phyloP scores from a whole-genome alignment of 441 rosid species.

The Daphne laureola region DNA sequence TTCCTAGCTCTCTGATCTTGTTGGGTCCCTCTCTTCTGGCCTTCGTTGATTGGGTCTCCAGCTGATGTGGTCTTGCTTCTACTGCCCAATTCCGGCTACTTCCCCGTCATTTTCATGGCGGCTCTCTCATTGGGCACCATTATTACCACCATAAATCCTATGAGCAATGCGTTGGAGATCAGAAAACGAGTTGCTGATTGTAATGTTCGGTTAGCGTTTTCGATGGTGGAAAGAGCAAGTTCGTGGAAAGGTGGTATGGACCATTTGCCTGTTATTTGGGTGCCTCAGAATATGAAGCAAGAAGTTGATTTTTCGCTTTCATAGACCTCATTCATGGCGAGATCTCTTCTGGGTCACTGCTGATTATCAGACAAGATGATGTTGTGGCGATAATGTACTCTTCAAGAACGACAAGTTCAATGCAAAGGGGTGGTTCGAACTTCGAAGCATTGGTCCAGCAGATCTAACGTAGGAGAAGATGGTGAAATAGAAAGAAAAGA shows the following conservation, averaged over 20 bases:
- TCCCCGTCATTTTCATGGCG: slow-evolving; percentile 56
- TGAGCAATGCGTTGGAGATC: slow-evolving; percentile 41
- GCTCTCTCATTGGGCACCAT: slow-evolving; percentile 52
- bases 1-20: slow-evolving; percentile 32
- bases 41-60: slow-evolving; percentile 43
- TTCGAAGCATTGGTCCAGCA: no score
- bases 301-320: slow-evolving; percentile 25
- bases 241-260: slow-evolving; percentile 30
- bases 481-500: no score
- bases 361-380: slow-evolving; percentile 56
- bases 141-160: slow-evolving; percentile 65
- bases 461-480: no score
- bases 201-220: slow-evolving; percentile 40
- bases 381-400: slow-evolving; percentile 72
- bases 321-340: slow-evolving; percentile 23
- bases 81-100: slow-evolving; percentile 63
- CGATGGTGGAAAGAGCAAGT: slow-evolving; percentile 23
- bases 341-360: slow-evolving; percentile 19
- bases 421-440: slow-evolving; percentile 72
- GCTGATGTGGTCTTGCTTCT: slow-evolving; percentile 65
- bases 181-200: slow-evolving; percentile 36
- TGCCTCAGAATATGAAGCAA: slow-evolving; percentile 37
- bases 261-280: slow-evolving; percentile 25
- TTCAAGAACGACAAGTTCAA: slow-evolving; percentile 78
- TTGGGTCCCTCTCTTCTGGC: slow-evolving; percentile 50